Evolutionary conservation across 1,284 basidiomycete genomes (phyloP), one percentile per base, ranked within the genome.

Genomic region (Lentinus polychrous): DNA sequence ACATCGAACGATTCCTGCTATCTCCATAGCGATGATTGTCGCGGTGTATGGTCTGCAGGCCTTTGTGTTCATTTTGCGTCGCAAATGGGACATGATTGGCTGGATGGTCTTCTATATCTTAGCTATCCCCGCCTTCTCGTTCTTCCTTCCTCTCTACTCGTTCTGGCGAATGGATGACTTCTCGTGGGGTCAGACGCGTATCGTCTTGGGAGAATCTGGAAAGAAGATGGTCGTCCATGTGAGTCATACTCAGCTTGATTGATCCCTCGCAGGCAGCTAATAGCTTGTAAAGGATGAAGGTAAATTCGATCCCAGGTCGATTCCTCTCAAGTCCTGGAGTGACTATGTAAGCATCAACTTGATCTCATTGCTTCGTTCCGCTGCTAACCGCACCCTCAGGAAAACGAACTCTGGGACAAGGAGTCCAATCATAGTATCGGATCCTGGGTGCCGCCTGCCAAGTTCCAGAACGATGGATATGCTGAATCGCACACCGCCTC

Each of bases 151-250:
- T 0, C 70, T 97, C 17, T 97, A 97, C 68, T 95, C 95, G 1
- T 98, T 98, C 84, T 99, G 94, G 95, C 83, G 79, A 57, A 98
- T 98, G 94, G 95, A 98, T 69, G 93, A 96, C 69, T 98, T 98
- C 80, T 94, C 91, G 2, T 96, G 93, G 96, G 96, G 96, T 80
- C 78, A 80, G 42, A 96, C 94, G 17, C 90, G 91, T 81, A 67
- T 94, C 53, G 94, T 99, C 31, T 72, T 96, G 57, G 95, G 94
- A 57, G 95, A 99, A 69, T 79, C 85, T 50, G 95, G 94, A 24
- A 94, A 95, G 77, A 94, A 93, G 71, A 74, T 97, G 57, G 84
- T 98, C 55, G 83, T 98, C 47, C 95, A 97, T 66, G 90, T 92
- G 45, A 14, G n/a, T 43, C 48, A 31, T n/a, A 15, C 20, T 27